Evolutionary conservation across 495 filamentous ascomycete genomes (phyloP), one percentile per base, ranked within the genome.

Genomic region (Glarea lozoyensis): DNA sequence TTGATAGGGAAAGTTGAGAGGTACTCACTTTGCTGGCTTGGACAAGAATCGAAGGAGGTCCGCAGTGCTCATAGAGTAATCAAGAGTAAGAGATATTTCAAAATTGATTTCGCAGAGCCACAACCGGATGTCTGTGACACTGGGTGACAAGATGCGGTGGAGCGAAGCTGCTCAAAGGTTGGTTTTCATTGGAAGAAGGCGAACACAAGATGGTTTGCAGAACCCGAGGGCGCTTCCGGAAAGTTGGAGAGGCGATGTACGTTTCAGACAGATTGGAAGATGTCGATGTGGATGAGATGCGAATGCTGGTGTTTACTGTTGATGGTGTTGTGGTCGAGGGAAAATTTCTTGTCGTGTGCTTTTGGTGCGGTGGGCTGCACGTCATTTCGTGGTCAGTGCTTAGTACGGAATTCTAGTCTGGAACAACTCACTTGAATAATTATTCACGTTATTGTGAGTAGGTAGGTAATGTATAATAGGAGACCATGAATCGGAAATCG

Each of bases 31-130:
- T 60, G 86, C 87, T 57, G 88, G 90, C 72, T 93, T 93, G 48
- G 86, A 94, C 50, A 96, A 77, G 70, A 94, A 88, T 69, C 87
- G 86, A 58, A 96, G 77, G 54, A 95, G 81, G 64, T 94, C 88
- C 70, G 79, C 81, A 64, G 79, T 80, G 80, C 76, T 90, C 90
- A 95, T 96, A 76, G 75, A 83, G 79, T 29, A 37, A 67, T 60
- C 56, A 56, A 49, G 49, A 55, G 55, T 34, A 37, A 18, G 9
- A n/a, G n/a, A 36, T 6, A 27, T 7, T 29, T 7, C n/a, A 29
- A n/a, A 43, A 29, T 42, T 41, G 34, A n/a, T 13, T 36, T 37
- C 39, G 21, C 43, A 38, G 49, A 53, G 50, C 25, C 30, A 30
- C 50, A n/a, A 44, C 30, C 35, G 50, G 7, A 37, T 25, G 43